Evolutionary conservation across 2,329 filamentous ascomycete genomes (phyloP).

Genomic region (Fusarium clavum): DNA sequence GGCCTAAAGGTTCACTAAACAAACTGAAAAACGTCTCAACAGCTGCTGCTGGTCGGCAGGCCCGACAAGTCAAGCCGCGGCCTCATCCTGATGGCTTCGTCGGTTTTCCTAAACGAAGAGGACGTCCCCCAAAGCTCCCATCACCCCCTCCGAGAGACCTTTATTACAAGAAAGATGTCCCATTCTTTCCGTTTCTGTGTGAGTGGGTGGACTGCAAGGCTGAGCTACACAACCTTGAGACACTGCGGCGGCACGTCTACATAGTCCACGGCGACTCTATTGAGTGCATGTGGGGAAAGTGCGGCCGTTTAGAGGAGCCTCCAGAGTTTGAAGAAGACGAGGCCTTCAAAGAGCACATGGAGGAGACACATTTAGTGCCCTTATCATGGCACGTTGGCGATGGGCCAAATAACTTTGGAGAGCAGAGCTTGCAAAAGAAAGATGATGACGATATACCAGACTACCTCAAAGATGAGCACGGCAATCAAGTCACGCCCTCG

Average conservation of each 20-base stretch:
- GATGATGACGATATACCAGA: constrained; percentile 54
- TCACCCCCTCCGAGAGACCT: constrained; percentile 55
- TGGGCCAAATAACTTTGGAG: constrained; percentile 60
- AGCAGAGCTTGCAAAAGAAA: constrained; percentile 21
- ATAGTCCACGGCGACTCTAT: constrained; percentile 58
- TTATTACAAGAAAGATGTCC: constrained; percentile 57
- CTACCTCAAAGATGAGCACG: constrained; percentile 64
- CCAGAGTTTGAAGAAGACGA: constrained; percentile 52
- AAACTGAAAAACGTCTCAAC: constrained; percentile 45
- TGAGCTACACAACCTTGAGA: constrained; percentile 72
- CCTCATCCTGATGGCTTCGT: constrained; percentile 39
- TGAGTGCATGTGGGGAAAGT: constrained; percentile 51
- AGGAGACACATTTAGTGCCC: constrained; percentile 64
- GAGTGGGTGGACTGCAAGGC: constrained; percentile 70
- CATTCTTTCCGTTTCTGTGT: constrained; percentile 66
- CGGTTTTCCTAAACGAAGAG: constrained; percentile 53
- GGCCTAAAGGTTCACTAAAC: constrained; percentile 61
- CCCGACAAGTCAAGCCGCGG: constrained; percentile 47
- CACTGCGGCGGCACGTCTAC: constrained; percentile 65
- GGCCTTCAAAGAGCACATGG: constrained; percentile 63
- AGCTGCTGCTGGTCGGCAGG: constrained; percentile 38
- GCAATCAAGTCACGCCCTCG: constrained; percentile 69
- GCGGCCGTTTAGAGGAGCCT: constrained; percentile 35
- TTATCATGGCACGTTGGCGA: constrained; percentile 71
- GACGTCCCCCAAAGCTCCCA: constrained; percentile 56